Evolutionary conservation across 2,329 filamentous ascomycete genomes (phyloP).

Genomic region (Cladophialophora carrionii): DNA sequence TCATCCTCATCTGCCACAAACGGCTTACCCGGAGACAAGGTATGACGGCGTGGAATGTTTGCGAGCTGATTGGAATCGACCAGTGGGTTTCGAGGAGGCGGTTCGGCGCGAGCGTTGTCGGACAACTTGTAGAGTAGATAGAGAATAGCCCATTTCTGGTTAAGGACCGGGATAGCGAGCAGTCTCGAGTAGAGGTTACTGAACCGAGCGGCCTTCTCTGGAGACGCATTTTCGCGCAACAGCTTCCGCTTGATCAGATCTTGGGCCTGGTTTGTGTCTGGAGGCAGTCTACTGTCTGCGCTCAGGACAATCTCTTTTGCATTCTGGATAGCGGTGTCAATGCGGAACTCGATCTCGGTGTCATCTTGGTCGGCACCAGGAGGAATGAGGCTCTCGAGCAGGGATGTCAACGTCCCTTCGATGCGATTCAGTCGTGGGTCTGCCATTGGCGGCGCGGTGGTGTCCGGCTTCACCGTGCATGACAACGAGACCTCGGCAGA

Average conservation of each 20-base stretch:
- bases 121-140: conserved; percentile 85
- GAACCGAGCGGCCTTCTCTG: conserved; percentile 76
- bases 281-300: conserved; percentile 31
- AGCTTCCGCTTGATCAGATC: conserved; percentile 90
- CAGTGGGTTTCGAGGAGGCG: conserved; percentile 49
- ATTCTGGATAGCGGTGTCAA: conserved; percentile 63
- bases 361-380: conserved; percentile 67
- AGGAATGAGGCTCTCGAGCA: conserved; percentile 75
- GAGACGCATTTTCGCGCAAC: conserved; percentile 73
- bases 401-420: conserved; percentile 75
- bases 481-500: conserved; percentile 19
- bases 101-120: conserved; percentile 60
- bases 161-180: conserved; percentile 85
- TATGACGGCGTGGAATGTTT: conserved; percentile 30
- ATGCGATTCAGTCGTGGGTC: conserved; percentile 64
- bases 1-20: conserved; percentile 23
- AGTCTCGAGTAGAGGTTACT: conserved; percentile 88
- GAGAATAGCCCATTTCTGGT: conserved; percentile 95
- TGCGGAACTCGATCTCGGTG: conserved; percentile 67
- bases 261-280: conserved; percentile 80
- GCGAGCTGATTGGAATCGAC: conserved; percentile 46
- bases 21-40: conserved; percentile 19
- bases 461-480: conserved; percentile 21
- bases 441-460: conserved; percentile 52
- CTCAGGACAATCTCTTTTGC: conserved; percentile 54